Evolutionary conservation across 257 asterid genomes (phyloP).

Genomic region (Oldenlandia corymbosa): DNA sequence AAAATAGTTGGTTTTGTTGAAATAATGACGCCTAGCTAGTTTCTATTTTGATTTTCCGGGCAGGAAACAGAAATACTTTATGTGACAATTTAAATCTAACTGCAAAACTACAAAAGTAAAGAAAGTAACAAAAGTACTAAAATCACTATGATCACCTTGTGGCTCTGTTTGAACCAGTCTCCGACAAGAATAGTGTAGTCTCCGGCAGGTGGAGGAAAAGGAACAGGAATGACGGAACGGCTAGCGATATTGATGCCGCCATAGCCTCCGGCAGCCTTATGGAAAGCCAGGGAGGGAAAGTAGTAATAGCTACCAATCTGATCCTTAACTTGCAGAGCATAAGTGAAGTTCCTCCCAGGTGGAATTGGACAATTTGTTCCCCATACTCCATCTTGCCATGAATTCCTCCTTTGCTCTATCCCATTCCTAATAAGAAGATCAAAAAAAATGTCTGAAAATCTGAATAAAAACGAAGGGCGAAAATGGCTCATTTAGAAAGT

Average conservation of each 20-base stretch:
- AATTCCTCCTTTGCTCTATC: conserved; percentile 35
- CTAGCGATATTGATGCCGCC: conserved; percentile 30
- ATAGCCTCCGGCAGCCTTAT: conserved; percentile 34
- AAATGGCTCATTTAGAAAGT: no score
- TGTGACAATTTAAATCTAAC: no score
- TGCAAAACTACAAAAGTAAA: background rate
- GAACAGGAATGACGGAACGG: conserved; percentile 28
- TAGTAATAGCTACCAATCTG: conserved; percentile 37
- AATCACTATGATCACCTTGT: conserved; percentile 19
- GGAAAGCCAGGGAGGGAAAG: conserved; percentile 40
- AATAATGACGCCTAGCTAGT: no score
- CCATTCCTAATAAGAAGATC: conserved; percentile 26
- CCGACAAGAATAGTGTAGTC: conserved; percentile 24
- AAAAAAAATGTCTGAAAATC: background rate
- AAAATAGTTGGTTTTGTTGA: no score
- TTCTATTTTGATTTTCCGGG: no score
- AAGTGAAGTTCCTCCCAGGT: conserved; percentile 34
- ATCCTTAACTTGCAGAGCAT: conserved; percentile 35
- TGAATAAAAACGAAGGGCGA: no score
- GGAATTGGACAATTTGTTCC: conserved; percentile 41
- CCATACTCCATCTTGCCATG: conserved; percentile 44
- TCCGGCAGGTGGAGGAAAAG: conserved; percentile 32
- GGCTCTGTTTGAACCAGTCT: conserved; percentile 35
- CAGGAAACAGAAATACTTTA: no score
- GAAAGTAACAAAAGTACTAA: background rate